Conservation (phyloP, 2,329 filamentous ascomycete species). For the Cylindrodendrum hubeiense region DNA sequence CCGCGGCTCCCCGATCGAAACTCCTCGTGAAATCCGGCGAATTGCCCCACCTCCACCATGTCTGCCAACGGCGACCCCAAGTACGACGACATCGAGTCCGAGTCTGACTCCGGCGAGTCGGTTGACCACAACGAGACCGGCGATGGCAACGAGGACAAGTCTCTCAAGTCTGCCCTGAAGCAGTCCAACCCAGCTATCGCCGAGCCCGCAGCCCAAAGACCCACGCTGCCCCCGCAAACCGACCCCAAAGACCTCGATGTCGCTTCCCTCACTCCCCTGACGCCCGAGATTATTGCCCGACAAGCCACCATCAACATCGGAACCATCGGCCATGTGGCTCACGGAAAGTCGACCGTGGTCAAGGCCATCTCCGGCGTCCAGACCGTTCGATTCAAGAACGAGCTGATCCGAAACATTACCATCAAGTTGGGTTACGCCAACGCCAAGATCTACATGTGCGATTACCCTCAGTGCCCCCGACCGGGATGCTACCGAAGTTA, state of each 20-base stretch:
- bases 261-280: conserved; percentile 82
- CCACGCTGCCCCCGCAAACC: conserved; percentile 84
- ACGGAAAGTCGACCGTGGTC: conserved; percentile 98
- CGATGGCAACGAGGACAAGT: conserved; percentile 72
- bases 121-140: conserved; percentile 68
- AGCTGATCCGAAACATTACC: conserved; percentile 98
- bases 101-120: conserved; percentile 76
- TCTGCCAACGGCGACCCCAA: conserved; percentile 71
- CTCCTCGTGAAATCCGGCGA: conserved; percentile 34
- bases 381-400: conserved; percentile 99
- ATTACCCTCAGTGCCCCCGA: conserved; percentile 89
- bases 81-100: conserved; percentile 81
- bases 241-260: conserved; percentile 92
- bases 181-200: conserved; percentile 70
- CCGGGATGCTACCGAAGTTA: conserved; percentile 97
- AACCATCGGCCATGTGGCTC: conserved; percentile 97
- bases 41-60: conserved; percentile 59
- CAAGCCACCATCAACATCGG: conserved; percentile 99
- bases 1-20: conserved; percentile 35
- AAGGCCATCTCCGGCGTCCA: conserved; percentile 99
- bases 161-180: conserved; percentile 88
- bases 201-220: conserved; percentile 66
- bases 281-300: conserved; percentile 95
- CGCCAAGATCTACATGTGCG: conserved; percentile 99
- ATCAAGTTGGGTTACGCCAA: conserved; percentile 99